Base-by-base conservation (phyloP, 352 stramenopile genomes). In the Phytophthora cactorum region DNA sequence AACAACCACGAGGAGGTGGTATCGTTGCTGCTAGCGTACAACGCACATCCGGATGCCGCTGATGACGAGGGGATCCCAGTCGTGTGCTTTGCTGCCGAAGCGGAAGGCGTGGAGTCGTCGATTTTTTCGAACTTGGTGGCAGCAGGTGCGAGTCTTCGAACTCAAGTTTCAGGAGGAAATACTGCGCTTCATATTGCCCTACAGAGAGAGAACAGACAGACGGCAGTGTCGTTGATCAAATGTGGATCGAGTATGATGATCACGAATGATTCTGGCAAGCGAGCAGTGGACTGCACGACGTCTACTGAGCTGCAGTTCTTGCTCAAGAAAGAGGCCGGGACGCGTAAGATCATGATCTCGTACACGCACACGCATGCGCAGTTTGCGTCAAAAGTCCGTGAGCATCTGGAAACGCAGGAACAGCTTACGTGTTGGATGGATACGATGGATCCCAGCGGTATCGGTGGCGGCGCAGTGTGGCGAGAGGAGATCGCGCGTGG, bases 351-450 rank as follows among this genome's bases (percentile, higher is more conserved):
- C 5, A 93, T 95, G 87, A 91, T 95, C 41, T 91, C 78, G 51
- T 93, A 92, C 59, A 90, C 84, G 32, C 85, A 93, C 62, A 81
- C 85, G 8, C 85, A 92, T 50, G 78, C 78, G 44, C 72, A 82
- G 27, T 76, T 95, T 11, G 87, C 87, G 1, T 74, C 82, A 28
- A 74, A 71, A 41, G 71, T 95, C 46, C 85, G 86, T 11, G 78
- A 92, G 51, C 76, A 78, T 60, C 58, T 93, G 9, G 84, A 92
- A 64, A 82, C 73, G 17, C 58, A 83, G 17, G 81, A 78, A 12
- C 69, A 79, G 34, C 57, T 92, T 4, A 93, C 87, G 17, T 92
- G 82, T 52, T 93, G 84, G 85, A 89, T 95, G 82, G 87, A 95
- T 66, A 89, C 81, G 17, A 93, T 93, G 85, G 85, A 95, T 52